Evolutionary conservation across 2,329 filamentous ascomycete genomes (phyloP), one percentile per base, ranked within the genome.

Genomic region (Beauveria sp.): DNA sequence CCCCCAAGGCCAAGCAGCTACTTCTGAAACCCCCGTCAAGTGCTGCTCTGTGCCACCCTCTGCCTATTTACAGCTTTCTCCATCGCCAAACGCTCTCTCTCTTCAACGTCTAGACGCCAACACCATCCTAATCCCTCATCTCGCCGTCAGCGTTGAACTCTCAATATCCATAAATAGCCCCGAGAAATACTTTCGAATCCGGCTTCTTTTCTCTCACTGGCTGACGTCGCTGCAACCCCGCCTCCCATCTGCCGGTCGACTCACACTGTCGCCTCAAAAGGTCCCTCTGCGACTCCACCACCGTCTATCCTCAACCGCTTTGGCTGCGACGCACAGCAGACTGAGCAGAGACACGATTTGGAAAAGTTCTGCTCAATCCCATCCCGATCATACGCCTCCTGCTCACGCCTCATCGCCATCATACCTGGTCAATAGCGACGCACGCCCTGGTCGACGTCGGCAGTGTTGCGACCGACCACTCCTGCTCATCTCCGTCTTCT

Each of bases 201-300:
- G 28, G 1, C 18, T 28, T 59, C 45, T 42, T 49, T 20, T 50
- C 14, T 43, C 1, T 43, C 12, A 51, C 55, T 48, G 43, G 56
- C 34, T 51, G 43, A 48, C 46, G 31, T 10, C 43, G 31, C 31
- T 59, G 46, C 34, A 42, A 48, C 42, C 55, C 53, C 53, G 26
- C 26, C 51, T 34, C n/a, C 20, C 45, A 58, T 58, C 46, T 59
- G 56, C 56, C 56, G 56, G 56, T 10, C 56, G 56, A 60, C 57
- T 60, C 57, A 45, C 10, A 22, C 22, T 60, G 38, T 38, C 28
- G 38, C 18, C 24, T 24, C 57, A 51, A 60, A 60, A 60, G 48
- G 57, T 51, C 48, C 57, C 34, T 9, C 38, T 28, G 12, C 20
- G 57, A 48, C 57, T 60, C 57, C 57, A 60, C 56, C 48, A 52